Conservation (phyloP, 2,329 filamentous ascomycete genomes). For the Botrytis fragariae region DNA sequence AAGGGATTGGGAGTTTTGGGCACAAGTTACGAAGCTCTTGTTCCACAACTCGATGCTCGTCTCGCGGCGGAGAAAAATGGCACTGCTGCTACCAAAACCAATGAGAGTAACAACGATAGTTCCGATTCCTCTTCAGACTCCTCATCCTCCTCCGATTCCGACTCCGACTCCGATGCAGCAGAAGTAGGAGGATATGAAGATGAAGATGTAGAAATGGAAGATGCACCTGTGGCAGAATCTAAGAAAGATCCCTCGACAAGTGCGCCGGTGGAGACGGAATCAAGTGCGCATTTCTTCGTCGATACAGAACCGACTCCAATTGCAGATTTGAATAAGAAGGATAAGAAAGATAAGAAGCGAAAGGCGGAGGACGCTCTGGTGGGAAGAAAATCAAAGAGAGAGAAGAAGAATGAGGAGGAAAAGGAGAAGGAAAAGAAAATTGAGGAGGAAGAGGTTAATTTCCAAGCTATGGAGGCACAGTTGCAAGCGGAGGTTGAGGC, state of each 20-base stretch:
- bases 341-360: conserved; percentile 22
- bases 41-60: conserved; percentile 26
- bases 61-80: conserved; percentile 18
- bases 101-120: conserved; percentile 4
- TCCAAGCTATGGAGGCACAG: conserved; percentile 27
- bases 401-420: conserved; percentile 58
- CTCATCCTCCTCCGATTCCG: neutral
- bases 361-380: neutral
- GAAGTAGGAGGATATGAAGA: conserved; percentile 1
- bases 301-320: conserved; percentile 33
- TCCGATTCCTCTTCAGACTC: conserved; percentile 13
- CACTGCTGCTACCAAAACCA: neutral
- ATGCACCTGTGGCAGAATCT: conserved; percentile 1
- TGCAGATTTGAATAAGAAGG: conserved; percentile 19
- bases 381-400: conserved; percentile 48
- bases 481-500: conserved; percentile 31
- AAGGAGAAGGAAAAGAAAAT: conserved; percentile 55
- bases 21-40: conserved; percentile 25
- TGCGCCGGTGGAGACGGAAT: conserved; percentile 17
- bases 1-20: conserved; percentile 29
- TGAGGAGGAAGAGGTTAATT: conserved; percentile 27
- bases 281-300: conserved; percentile 32
- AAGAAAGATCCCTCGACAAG: neutral
- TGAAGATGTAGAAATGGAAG: conserved; percentile 20
- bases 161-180: neutral